Evolutionary conservation across 2,329 filamentous ascomycete species (phyloP), one percentile per base, ranked within the genome.

Genomic region (Plenodomus biglobosus): DNA sequence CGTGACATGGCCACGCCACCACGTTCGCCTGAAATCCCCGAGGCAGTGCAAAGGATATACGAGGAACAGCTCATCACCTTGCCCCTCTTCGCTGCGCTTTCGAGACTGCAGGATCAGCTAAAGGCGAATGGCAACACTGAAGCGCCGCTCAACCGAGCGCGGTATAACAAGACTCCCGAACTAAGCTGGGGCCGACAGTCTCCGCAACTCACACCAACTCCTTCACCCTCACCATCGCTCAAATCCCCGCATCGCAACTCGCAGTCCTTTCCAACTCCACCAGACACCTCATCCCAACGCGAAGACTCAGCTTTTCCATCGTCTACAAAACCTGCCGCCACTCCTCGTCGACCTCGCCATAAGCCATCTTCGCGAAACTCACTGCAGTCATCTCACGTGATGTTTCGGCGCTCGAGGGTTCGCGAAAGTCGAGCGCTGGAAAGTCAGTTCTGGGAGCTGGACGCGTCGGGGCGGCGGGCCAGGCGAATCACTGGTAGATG

Each of bases 401-500:
- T 47, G 38, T 32, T 47, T 38, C 38, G 19, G 19, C 44, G 39
- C 44, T 47, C 44, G 30, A 38, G 39, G 42, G 44, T 32, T 13
- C 39, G 44, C 39, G 21, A 24, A 21, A 13, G 44, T 21, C 39
- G 38, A 30, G 44, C 44, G 18, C 39, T 16, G 20, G 44, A 47
- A 21, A 38, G 38, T 19, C 44, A 22, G 19, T 47, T 47, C 32
- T 47, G 32, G 32, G 44, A 47, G 39, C 22, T 47, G 38, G 44
- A 47, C 42, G 44, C 44, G n/a, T 47, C 44, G 20, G 44, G 44
- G n/a, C 44, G 44, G 38, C 36, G 21, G 20, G 20, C 34, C 8
- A 47, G 39, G 39, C 44, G 44, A 27, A 27, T 47, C 30, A 40
- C 36, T 60, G 36, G 54, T 55, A 46, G 56, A 49, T 24, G 58